Evolutionary conservation across 2,329 filamentous ascomycete genomes (phyloP).

Genomic region (Rhynchosporium secalis): DNA sequence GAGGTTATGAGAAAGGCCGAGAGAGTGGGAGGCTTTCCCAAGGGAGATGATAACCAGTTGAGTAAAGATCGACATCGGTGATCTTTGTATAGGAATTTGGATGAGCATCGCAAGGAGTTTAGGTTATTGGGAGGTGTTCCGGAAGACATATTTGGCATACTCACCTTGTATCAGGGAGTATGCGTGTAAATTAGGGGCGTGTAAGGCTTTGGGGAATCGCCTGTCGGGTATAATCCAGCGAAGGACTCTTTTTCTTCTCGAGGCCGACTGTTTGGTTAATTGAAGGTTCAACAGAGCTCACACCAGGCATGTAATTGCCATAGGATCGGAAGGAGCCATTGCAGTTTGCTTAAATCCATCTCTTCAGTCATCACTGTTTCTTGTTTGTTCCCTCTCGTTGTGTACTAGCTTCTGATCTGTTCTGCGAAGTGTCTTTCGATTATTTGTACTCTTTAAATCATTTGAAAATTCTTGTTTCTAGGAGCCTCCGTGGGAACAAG

Average conservation of each 20-base stretch:
- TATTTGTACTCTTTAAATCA: too few species aligned
- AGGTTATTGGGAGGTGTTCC: slow-evolving; percentile 30
- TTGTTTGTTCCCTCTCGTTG: too few species aligned
- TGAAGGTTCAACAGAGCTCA: too few species aligned
- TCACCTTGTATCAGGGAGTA: slow-evolving; percentile 16
- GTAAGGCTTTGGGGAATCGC: slow-evolving; percentile 22
- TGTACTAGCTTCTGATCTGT: too few species aligned
- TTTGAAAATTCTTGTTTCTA: too few species aligned
- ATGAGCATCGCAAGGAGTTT: slow-evolving; percentile 26
- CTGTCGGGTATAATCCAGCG: slow-evolving; percentile 10
- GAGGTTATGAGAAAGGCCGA: slow-evolving; percentile 57
- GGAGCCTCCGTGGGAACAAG: too few species aligned
- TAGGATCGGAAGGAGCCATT: too few species aligned
- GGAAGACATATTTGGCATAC: slow-evolving; percentile 17
- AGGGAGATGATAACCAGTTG: slow-evolving; percentile 41
- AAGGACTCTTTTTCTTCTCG: not conserved
- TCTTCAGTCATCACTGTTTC: too few species aligned
- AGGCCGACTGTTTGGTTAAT: not conserved
- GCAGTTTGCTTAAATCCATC: too few species aligned
- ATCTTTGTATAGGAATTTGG: slow-evolving; percentile 18
- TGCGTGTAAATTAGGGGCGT: slow-evolving; percentile 32
- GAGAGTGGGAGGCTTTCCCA: slow-evolving; percentile 55
- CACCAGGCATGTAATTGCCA: too few species aligned
- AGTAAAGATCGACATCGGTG: slow-evolving; percentile 41
- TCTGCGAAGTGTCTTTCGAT: too few species aligned